Base-by-base conservation (phyloP, 2,329 filamentous ascomycete species). In the Beauveria brongniartii region DNA sequence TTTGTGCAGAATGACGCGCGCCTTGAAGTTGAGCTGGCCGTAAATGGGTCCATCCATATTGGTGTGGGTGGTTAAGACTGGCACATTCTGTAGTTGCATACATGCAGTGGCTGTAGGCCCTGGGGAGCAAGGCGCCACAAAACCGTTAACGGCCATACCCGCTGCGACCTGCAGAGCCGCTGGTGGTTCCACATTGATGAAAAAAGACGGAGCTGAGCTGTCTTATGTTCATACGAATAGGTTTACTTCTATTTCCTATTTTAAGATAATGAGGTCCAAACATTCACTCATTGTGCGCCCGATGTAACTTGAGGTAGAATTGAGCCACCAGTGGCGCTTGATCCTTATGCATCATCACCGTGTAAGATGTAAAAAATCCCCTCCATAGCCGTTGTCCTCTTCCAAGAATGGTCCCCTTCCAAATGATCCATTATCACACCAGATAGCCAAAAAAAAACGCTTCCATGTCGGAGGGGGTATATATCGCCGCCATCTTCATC, bases 1-100 rank as follows among this genome's bases (percentile, higher is more conserved):
- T 51, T 59, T 51, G 47, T 59, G 47, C 34, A 37, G 47, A 24
- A 57, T 59, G 55, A n/a, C 40, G 37, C 56, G 37, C 37, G 55
- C 46, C 34, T 58, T 58, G 48, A 52, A 44, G 47, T 26, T 59
- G 56, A 52, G 56, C 47, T 59, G 48, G 48, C 56, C 55, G 46
- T 30, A 30, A 51, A 20, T 51, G 46, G 46, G 55, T 41, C 30
- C 16, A 26, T 41, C 30, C 16, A 26, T 26, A 22, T 6, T 26
- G 40, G 26, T 40, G 44, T 48, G 51, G 51, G 20, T 30, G 47
- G 26, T 34, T 12, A 34, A 34, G 10, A 34, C 10, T 34, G 10
- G 30, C 12, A 10, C 10, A 12, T 12, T 5, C 3, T 12, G 10
- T 37, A 37, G 5, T 7, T 54, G 37, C 26, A 16, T 26, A 24